Evolutionary conservation across 2,329 filamentous ascomycete species (phyloP), one percentile per base, ranked within the genome.

Genomic region (Phaeosphaeriaceae sp.): DNA sequence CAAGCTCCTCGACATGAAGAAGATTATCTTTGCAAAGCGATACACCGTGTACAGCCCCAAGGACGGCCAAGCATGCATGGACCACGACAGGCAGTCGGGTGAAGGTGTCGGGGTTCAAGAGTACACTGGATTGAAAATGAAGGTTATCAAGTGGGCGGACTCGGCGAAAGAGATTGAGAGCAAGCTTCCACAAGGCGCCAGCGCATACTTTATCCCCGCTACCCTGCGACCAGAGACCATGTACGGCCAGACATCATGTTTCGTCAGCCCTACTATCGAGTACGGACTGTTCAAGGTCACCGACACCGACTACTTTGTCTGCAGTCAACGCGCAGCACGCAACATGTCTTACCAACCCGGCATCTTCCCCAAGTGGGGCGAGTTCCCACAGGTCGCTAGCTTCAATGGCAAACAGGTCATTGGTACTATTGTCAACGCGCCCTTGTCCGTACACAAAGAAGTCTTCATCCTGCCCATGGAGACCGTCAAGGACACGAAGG

Each of bases 181-280:
- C 65, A 95, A 94, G 81, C 81, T 98, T 3, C 91, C 94, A 6
- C 85, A 89, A 35, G 88, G 86, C 64, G 90, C 92, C 48, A 91
- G 91, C 61, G 90, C 97, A 56, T 98, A 90, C 82, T 91, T 98
- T 71, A 88, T 98, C 13, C 91, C 95, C 13, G 95, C 95, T 17
- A 98, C 95, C 55, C 86, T 99, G 24, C 87, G 95, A 62, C 93
- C 95, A 2, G 95, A 99, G 84, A 99, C 95, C 35, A 98, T 99
- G 94, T 99, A 98, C 76, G 96, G 96, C 43, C 95, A 98, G 80
- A 96, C 89, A 3, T 96, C 92, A 81, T 97, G 94, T 78, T 99
- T 98, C 70, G 92, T 99, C 49, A 92, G 93, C 3, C 94, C 95
- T 10, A 91, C 91, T 74, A 91, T 98, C 72, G 88, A 85, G 47